Base-by-base conservation (phyloP, 805 yeast species). In the Zygosaccharomyces bailii region DNA sequence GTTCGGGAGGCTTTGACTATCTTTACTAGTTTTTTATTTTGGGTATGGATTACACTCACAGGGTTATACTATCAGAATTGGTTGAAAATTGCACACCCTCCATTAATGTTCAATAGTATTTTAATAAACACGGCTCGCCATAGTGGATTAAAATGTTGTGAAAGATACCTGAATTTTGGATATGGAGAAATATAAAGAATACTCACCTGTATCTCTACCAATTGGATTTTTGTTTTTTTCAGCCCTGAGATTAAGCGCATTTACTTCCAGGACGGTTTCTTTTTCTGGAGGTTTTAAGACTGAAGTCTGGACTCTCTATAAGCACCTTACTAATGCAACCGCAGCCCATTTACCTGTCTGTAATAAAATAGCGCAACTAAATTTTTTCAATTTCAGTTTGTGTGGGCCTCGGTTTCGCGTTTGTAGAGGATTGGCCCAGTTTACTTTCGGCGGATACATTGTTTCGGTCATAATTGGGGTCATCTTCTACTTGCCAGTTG, bases 141-240 rank as follows among this genome's bases (percentile, higher is more conserved):
- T 84, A 81, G 67, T 79, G 37, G 82, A 78, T 18, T 34, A 68
- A 11, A 67, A 66, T 43, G 75, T 84, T 40, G 64, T 82, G 29
- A 65, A 73, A 51, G 52, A 53, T 21, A 67, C 70, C 23, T 63
- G 72, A 43, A 51, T 63, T 3, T 72, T 83, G 48, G 70, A 75
- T 56, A 60, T 66, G 43, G 60, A 60, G 7, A 76, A 67, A 5
- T 84, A 82, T 61, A 57, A 74, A 51, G 59, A 61, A 5, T 83
- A 84, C 64, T 82, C 87, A 1, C 86, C 87, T 4, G 69, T 82
- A 34, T 83, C 72, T 59, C 68, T 80, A 45, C 69, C 85, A 5
- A 72, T 80, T 11, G 74, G 83, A 2, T 78, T 75, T 56, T 73
- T 79, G 23, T 57, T 84, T n/a, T 69, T 79, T 5, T 80, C 81